Conservation (phyloP, 306 rosid genomes). For the Lathyrus sativus region DNA sequence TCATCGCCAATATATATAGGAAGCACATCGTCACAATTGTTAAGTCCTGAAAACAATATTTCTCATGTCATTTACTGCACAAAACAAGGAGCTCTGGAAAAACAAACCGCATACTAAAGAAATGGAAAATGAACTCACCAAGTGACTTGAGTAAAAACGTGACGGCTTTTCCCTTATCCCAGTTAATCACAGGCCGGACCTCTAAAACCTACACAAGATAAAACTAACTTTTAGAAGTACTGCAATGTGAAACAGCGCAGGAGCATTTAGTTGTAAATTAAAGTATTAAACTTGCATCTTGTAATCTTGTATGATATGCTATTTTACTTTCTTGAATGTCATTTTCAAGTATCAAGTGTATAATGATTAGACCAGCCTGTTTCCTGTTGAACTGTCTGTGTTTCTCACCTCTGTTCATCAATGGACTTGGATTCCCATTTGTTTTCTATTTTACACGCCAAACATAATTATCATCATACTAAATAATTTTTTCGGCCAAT, state of each 20-base stretch:
- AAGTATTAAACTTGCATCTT: conserved; percentile 6
- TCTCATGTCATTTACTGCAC: conserved; percentile 37
- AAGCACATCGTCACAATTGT: conserved; percentile 76
- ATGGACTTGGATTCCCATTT: conserved; percentile 2
- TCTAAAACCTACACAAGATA: conserved; percentile 72
- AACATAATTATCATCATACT: not conserved
- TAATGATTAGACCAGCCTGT: no score
- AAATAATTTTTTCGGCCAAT: not conserved
- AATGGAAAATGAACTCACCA: conserved; percentile 55
- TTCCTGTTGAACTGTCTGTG: conserved; percentile 19
- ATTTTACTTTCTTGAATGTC: conserved; percentile 38
- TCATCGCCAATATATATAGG: conserved; percentile 96
- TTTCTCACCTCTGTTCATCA: conserved; percentile 3
- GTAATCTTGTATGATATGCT: conserved; percentile 43
- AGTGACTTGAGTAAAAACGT: conserved; percentile 90
- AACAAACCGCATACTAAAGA: not conserved
- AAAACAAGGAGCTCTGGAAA: conserved; percentile 19
- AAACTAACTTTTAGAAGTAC: not conserved
- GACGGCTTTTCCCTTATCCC: conserved; percentile 99
- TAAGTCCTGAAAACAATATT: conserved; percentile 57
- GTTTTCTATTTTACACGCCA: not conserved
- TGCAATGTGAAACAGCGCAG: no score
- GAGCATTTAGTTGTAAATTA: conserved; percentile 54
- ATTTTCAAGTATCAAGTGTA: conserved; percentile 32
- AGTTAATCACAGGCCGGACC: conserved; percentile 84